Evolutionary conservation across 2,329 filamentous ascomycete species (phyloP).

Genomic region (Botryotinia convoluta): DNA sequence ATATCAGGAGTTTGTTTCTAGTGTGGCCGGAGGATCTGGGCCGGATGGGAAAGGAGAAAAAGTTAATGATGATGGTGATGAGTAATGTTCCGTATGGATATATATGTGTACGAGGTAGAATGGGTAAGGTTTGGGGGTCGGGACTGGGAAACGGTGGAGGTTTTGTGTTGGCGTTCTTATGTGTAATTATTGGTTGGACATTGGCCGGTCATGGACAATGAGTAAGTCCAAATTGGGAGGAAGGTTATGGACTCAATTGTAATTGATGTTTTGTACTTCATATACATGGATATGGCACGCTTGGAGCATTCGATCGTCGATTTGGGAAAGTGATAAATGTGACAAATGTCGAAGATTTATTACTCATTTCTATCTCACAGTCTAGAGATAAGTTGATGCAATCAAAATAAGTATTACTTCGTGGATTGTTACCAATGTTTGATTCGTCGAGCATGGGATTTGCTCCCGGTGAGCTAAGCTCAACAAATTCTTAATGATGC

Average conservation of each 20-base stretch:
- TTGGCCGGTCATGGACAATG: constrained; percentile 5
- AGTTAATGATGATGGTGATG: constrained; percentile 20
- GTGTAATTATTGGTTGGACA: constrained; percentile 17
- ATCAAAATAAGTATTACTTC: background rate
- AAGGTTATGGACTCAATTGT: constrained; percentile 8
- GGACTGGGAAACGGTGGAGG: constrained; percentile 4
- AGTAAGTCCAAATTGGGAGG: constrained; percentile 11
- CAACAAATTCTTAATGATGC: background rate
- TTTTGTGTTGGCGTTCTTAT: constrained; percentile 10
- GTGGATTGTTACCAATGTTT: background rate
- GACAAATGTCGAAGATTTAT: background rate
- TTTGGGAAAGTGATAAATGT: background rate
- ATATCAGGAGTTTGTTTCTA: constrained; percentile 82
- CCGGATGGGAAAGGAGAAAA: constrained; percentile 30
- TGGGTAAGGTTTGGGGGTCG: constrained; percentile 1
- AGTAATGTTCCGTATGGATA: constrained; percentile 18
- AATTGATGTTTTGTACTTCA: background rate
- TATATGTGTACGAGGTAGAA: constrained; percentile 14
- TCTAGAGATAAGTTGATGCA: background rate
- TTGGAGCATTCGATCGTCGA: background rate
- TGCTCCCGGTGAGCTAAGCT: background rate
- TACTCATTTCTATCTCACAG: background rate
- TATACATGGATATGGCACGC: background rate
- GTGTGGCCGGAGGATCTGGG: constrained; percentile 34
- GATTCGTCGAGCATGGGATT: background rate